Evolutionary conservation across 1,284 basidiomycete genomes (phyloP), one percentile per base, ranked within the genome.

Genomic region (Anthracocystis panici-leucophaei): DNA sequence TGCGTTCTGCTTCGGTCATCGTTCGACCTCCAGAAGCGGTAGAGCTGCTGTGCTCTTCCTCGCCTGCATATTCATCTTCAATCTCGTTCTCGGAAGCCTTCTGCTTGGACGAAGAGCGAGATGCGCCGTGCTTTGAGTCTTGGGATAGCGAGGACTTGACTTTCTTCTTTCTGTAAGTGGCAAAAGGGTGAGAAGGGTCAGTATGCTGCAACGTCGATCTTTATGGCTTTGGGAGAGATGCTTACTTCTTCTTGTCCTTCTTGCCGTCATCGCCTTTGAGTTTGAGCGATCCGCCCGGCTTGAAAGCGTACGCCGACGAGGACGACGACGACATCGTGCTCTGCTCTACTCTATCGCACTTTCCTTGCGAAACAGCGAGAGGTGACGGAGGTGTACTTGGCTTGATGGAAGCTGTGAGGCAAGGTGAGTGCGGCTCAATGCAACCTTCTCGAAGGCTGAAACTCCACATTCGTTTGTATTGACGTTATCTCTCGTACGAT

Each of bases 1-100:
- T 89, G 82, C 89, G 90, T 88, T 97, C 94, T 1, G 95, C 94
- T 33, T 94, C 93, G 1, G 95, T 98, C 88, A 73, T 77, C 92
- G 92, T 79, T 88, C 89, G 42, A 87, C 87, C 66, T 87, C 87
- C 52, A 5, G 56, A 2, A 4, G 40, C 41, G 44, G 54, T n/a
- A 85, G 57, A 23, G 33, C 25, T 88, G 70, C 85, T 85, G 40
- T 88, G 88, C 27, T 88, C 89, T 35, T 89, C 87, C 16, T 33
- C 27, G 2, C 8, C 7, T 11, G 20, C n/a, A 4, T 57, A 41
- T 2, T 29, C 54, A 27, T 62, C 45, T 33, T 33, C n/a, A 1
- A 23, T 41, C 0, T 53, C 33, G 21, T 50, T 40, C 20, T 53
- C 21, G 5, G 21, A 7, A 11, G 41, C 41, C 29, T 58, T 62